Conservation (phyloP, 495 filamentous ascomycete genomes). For the Lineolata rhizophorae region DNA sequence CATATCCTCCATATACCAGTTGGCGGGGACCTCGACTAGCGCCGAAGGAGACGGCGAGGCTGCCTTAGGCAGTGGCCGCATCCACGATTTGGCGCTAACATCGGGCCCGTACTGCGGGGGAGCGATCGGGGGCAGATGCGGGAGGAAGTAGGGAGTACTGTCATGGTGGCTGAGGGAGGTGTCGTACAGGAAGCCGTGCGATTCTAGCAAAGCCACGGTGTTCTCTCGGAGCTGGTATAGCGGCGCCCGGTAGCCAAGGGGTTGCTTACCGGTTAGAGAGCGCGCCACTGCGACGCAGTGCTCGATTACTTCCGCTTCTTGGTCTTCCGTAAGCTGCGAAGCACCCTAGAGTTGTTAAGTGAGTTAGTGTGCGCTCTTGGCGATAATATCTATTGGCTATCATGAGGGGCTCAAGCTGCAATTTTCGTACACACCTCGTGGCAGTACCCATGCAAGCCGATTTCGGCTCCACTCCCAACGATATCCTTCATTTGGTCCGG, state of each 20-base stretch:
- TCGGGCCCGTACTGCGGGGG: constrained; percentile 28
- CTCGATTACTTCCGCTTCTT: constrained; percentile 33
- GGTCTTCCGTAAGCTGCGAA: constrained; percentile 29
- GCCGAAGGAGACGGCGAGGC: constrained; percentile 12
- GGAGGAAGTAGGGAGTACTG: constrained; percentile 29
- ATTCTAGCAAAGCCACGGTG: constrained; percentile 31
- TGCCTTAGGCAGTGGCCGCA: constrained; percentile 27
- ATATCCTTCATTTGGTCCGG: constrained; percentile 29
- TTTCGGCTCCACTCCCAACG: constrained; percentile 32
- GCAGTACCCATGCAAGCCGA: constrained; percentile 38
- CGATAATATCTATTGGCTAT: neutral
- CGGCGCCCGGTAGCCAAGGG: constrained; percentile 33
- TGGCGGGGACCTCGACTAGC: constrained; percentile 30
- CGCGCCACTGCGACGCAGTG: constrained; percentile 30
- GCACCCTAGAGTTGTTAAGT: constrained; percentile 16
- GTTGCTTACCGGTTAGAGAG: constrained; percentile 28
- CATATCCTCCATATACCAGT: constrained; percentile 37
- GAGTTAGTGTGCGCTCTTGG: neutral
- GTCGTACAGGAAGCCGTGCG: constrained; percentile 34
- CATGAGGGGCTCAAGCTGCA: neutral
- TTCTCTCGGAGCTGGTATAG: constrained; percentile 33
- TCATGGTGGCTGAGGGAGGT: constrained; percentile 32
- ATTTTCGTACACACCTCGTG: constrained; percentile 26
- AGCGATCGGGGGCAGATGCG: constrained; percentile 22
- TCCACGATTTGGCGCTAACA: constrained; percentile 26